Evolutionary conservation across 1,284 basidiomycete species (phyloP), one percentile per base, ranked within the genome.

Genomic region (Veloporphyrellus conicus): DNA sequence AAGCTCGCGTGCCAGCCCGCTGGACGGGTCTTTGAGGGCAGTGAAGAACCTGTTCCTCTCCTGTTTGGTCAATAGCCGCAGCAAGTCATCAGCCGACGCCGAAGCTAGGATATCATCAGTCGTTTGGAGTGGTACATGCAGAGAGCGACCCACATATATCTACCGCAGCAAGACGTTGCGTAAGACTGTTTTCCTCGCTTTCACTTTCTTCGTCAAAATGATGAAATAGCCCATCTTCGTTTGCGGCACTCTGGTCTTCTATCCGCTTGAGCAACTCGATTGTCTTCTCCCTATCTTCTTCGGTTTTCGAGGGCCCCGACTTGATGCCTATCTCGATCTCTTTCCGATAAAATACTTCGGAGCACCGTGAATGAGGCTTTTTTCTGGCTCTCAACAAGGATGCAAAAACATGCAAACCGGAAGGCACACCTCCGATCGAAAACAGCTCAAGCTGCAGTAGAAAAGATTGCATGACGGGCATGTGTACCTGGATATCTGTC

Each of bases 381-480:
- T 16, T 33, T 6, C n/a, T 25, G 48, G 20, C 9, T 7, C 7
- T 37, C 42, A 23, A 50, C 34, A 46, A 22, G 27, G 3, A 7
- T 32, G 15, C 18, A 8, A 3, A 10, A 23, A 8, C n/a, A 43
- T 11, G 22, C 27, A 11, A 41, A 6, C 27, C 15, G 1, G 22
- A 37, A 41, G 20, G 9, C 76, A 48, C 62, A 83, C 85, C 68
- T 81, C 72, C 25, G 84, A 83, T 29, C 83, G 80, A 67, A 88
- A 92, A 64, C 89, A 92, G 12, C 72, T 71, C 33, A 91, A 64
- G 15, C 86, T 87, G 67, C 89, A 92, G 57, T 91, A 91, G 0
- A 77, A 77, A 14, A 86, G 68, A 59, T 91, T 91, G 69, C 90
- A 92, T 16, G 71, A 72, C 23, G 90, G 84, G 55, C 89, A 92